Conservation (phyloP, 2,329 filamentous ascomycete species). For the Leptographium lundbergii region DNA sequence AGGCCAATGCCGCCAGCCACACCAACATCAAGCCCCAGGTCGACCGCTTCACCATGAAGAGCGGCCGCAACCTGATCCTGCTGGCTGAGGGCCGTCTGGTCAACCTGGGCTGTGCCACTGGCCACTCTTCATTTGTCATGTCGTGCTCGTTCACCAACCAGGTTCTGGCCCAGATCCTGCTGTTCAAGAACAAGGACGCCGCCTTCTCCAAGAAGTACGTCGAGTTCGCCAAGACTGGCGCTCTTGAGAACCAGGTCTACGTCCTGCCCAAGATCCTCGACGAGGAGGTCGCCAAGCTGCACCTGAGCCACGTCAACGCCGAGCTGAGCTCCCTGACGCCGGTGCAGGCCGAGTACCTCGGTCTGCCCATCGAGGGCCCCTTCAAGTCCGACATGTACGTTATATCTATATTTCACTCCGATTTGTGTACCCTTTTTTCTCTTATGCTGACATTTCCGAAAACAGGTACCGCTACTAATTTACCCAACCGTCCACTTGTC, state of each 20-base stretch:
- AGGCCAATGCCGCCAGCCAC: slow-evolving; percentile 84
- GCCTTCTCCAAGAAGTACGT: slow-evolving; percentile 87
- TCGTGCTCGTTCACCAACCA: slow-evolving; percentile 99
- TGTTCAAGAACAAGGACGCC: slow-evolving; percentile 85
- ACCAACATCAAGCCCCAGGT: slow-evolving; percentile 99
- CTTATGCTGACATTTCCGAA: slow-evolving; percentile 1
- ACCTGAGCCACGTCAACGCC: slow-evolving; percentile 85
- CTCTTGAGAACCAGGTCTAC: slow-evolving; percentile 87
- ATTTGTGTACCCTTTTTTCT: background rate
- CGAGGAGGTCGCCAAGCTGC: slow-evolving; percentile 92
- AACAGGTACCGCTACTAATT: slow-evolving; percentile 54
- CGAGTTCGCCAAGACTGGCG: slow-evolving; percentile 86
- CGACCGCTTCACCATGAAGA: slow-evolving; percentile 92
- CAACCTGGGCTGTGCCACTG: slow-evolving; percentile 97
- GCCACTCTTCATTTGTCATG: slow-evolving; percentile 99
- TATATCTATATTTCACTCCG: background rate
- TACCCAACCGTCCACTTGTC: slow-evolving; percentile 26
- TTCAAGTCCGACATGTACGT: slow-evolving; percentile 90
- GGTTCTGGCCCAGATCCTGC: slow-evolving; percentile 96
- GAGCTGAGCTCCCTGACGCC: slow-evolving; percentile 78
- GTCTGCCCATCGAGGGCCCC: slow-evolving; percentile 73
- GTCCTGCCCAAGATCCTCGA: slow-evolving; percentile 98
- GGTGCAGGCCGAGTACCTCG: slow-evolving; percentile 90
- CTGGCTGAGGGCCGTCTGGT: slow-evolving; percentile 97
- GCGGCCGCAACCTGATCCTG: slow-evolving; percentile 93